Evolutionary conservation across 495 filamentous ascomycete genomes (phyloP).

Genomic region (Penicillium subrubescens): DNA sequence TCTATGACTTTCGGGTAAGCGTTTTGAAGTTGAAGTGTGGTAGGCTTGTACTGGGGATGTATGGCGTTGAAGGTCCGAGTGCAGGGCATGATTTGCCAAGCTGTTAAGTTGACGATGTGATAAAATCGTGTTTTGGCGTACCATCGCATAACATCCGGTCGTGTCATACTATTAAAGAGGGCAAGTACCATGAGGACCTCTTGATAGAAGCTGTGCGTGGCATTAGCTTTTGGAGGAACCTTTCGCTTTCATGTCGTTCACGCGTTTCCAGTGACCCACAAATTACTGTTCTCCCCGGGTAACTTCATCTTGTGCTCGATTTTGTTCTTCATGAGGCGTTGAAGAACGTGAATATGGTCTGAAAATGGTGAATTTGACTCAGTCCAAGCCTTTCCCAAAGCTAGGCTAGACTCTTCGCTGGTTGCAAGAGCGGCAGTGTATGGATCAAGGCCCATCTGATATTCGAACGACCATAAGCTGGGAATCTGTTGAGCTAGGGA

Average conservation of each 20-base stretch:
- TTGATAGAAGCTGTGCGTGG: neutral
- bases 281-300: neutral
- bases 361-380: neutral
- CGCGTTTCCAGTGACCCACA: neutral
- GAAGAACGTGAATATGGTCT: neutral
- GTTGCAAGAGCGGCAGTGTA: neutral
- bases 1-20: neutral
- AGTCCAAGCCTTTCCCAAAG: neutral
- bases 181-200: slow-evolving; percentile 16
- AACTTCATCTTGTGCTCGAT: neutral
- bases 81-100: slow-evolving; percentile 14
- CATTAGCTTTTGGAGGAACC: neutral
- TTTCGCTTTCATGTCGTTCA: too few relatives aligned
- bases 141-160: slow-evolving; percentile 19
- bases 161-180: slow-evolving; percentile 18
- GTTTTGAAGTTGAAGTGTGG: neutral
- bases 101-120: slow-evolving; percentile 20
- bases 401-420: neutral
- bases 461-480: neutral
- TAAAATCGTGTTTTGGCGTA: slow-evolving; percentile 20
- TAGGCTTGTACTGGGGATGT: neutral
- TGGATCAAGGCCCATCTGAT: neutral
- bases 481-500: neutral
- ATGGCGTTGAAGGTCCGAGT: neutral
- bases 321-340: neutral